Percentiles rank a stretch among this genome's conserved stretches.
phyloP scores from a whole-genome alignment of 345 rosid species.

The Eucalyptus erythrocorys region DNA sequence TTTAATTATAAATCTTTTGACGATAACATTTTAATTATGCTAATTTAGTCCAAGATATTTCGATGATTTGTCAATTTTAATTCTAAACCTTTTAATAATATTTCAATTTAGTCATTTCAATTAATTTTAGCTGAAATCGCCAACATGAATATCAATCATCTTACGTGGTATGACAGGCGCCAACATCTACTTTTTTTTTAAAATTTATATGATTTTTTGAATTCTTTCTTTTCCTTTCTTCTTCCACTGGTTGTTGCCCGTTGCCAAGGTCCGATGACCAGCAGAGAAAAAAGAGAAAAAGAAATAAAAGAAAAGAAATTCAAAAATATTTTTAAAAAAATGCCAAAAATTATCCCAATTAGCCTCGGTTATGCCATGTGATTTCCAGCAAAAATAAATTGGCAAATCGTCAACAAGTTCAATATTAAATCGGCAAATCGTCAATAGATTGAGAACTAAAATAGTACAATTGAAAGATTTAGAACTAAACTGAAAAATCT shows the following conservation, averaged over 20 bases:
- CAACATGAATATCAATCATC: accelerated
- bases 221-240: background rate
- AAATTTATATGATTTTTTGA: background rate
- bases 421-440: background rate
- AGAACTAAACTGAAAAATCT: accelerated
- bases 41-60: background rate
- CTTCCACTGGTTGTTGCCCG: accelerated
- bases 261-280: background rate
- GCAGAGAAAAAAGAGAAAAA: background rate
- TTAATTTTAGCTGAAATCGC: accelerated
- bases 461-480: background rate
- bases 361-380: background rate
- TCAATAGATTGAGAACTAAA: background rate
- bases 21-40: accelerated
- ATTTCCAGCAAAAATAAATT: background rate
- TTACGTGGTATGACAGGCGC: accelerated
- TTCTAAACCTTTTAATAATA: background rate
- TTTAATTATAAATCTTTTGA: background rate
- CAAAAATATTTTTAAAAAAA: accelerated
- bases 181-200: too few relatives aligned
- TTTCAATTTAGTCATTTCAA: background rate
- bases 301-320: background rate
- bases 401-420: too few relatives aligned
- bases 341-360: accelerated
- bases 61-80: accelerated